Conservation (phyloP, 805 yeast species). For the Clavispora asparagi region DNA sequence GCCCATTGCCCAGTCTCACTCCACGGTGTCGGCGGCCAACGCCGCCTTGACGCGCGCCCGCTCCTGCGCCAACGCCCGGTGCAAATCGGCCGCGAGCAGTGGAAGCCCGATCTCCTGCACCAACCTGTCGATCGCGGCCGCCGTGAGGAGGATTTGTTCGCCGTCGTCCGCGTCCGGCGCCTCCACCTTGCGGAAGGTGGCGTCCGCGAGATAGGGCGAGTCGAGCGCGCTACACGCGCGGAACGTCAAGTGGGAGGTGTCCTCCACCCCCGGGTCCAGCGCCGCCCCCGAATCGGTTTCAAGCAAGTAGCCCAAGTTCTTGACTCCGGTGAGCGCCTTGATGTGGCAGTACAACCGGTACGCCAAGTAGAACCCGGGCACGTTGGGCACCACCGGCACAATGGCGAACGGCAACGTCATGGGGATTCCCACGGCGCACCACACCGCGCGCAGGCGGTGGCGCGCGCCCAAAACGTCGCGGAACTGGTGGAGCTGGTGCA, state of each 20-base stretch:
- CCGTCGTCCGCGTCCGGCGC: conserved; percentile 8
- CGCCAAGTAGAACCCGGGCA: conserved; percentile 83
- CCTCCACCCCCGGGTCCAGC: conserved; percentile 5
- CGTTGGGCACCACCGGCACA: conserved; percentile 83
- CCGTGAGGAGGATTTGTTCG: conserved; percentile 40
- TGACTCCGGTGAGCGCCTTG: conserved; percentile 71
- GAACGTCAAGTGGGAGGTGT: conserved; percentile 12
- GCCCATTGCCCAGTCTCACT: no score
- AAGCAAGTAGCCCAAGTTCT: conserved; percentile 58
- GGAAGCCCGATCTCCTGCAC: conserved; percentile 41
- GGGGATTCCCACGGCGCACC: conserved; percentile 62
- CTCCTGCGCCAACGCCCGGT: conserved; percentile 55
- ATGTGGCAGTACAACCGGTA: conserved; percentile 82
- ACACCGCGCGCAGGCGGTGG: conserved; percentile 53
- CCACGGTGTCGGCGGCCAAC: background rate
- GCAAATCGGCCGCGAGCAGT: conserved; percentile 40
- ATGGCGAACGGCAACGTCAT: conserved; percentile 74
- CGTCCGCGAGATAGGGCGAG: conserved; percentile 6
- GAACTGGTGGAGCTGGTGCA: conserved; percentile 38
- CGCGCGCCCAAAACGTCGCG: conserved; percentile 40
- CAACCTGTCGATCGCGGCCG: conserved; percentile 41
- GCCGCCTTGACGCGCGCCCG: conserved; percentile 18
- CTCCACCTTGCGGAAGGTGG: background rate
- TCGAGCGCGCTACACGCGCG: conserved; percentile 12
- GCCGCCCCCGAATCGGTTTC: conserved; percentile 18